These are phyloP conservation scores for Carpinus viminea DNA, from an alignment of 306 rosid genomes.

Conservation along the genomic window DNA sequence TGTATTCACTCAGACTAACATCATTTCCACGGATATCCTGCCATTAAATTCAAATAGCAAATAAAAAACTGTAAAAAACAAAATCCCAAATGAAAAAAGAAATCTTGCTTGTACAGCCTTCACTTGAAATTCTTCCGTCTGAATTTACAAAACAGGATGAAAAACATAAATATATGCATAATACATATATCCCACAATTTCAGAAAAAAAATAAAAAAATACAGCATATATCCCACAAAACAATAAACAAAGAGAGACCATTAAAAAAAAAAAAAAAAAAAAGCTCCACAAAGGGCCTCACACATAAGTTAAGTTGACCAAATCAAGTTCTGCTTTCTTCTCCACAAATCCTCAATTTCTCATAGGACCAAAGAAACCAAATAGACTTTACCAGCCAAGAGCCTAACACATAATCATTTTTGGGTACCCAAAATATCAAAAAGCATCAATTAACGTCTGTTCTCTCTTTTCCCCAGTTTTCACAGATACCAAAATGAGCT, in stretches of 20 bases:
- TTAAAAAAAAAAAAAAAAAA: background rate
- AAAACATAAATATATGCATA: background rate
- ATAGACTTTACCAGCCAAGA: background rate
- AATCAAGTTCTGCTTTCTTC: background rate
- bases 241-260: background rate
- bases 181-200: background rate
- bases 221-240: background rate
- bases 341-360: background rate
- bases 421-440: background rate
- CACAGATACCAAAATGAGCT: conserved; percentile 15
- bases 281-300: background rate
- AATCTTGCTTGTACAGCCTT: background rate
- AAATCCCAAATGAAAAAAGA: background rate
- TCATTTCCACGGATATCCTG: conserved; percentile 84
- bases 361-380: background rate
- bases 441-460: background rate
- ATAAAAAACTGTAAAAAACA: background rate
- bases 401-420: background rate
- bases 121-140: background rate
- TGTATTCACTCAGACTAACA: conserved; percentile 61
- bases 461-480: background rate
- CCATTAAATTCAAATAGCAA: conserved; percentile 32
- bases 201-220: too few species aligned
- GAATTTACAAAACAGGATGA: background rate
- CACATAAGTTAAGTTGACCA: background rate